Evolutionary conservation across 148 eudicot genomes (phyloP), one percentile per base, ranked within the genome.

Genomic region (Rhododendron griersonianum): DNA sequence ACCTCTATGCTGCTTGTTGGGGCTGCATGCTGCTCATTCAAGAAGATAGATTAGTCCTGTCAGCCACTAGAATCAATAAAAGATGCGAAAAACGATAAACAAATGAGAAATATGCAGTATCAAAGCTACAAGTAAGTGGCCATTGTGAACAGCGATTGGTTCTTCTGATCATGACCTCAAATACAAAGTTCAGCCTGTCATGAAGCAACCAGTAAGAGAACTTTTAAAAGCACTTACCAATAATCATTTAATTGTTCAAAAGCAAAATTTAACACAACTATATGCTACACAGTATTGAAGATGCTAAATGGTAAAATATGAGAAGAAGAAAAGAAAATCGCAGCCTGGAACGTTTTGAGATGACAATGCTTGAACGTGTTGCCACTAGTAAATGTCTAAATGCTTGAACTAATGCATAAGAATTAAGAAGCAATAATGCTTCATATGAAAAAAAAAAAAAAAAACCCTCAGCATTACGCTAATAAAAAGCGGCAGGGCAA

Each of bases 11-110:
- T 87, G 80, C 81, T 82, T 61, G 89, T 69, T 59, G 90, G 87
- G 30, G 79, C 91, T 89, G 87, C 89, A 83, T 87, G 87, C 98
- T 96, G 98, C 96, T 89, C 88, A 91, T 89, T 85, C 88, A 92
- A 93, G 75, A 92, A 92, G 91, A 93, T 89, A 91, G 73, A 90
- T 90, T 90, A 93, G 89, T 94, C 94, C 92, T 91, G 94, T 93
- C 94, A 92, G 89, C 85, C 90, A 94, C 91, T 89, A 88, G 89
- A 92, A 92, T 91, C 90, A 92, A 90, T 91, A 85, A 89, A 92
- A 88, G 87, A 89, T 90, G 86, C 83, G 82, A 85, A 87, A 57
- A 81, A 71, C 47, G 76, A 85, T 73, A 87, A 81, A 59, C 2
- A 30, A 30, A 30, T 5, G 5, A 71, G 19, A 71, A 4, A 33